phyloP scores from a whole-genome alignment of 83 land plant species.

The Larix sibirica region DNA sequence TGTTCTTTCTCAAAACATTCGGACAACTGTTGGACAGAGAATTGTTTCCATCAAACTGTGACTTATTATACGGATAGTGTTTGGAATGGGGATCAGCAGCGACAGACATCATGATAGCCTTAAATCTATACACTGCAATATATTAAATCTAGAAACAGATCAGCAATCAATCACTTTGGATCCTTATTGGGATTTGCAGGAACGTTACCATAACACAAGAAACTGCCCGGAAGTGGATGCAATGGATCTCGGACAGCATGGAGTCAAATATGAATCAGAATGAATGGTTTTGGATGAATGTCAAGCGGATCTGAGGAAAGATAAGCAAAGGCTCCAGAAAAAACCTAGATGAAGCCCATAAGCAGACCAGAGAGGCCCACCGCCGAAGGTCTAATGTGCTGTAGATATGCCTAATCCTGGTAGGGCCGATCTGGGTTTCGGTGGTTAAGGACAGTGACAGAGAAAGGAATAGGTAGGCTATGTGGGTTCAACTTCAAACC shows the following conservation, averaged over 20 bases:
- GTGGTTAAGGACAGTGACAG: no score
- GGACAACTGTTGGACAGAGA: slow-evolving; percentile 14
- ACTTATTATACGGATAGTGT: slow-evolving; percentile 3
- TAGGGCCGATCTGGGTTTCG: no score
- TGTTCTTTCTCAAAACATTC: neutral
- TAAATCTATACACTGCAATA: neutral
- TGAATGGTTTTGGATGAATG: neutral
- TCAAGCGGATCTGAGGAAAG: no score
- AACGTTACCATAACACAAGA: neutral
- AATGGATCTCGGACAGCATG: neutral
- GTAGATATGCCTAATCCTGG: no score
- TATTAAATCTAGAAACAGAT: neutral
- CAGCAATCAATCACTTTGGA: neutral
- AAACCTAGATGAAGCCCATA: no score
- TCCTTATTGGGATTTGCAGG: neutral
- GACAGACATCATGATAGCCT: slow-evolving; percentile 18
- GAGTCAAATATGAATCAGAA: neutral
- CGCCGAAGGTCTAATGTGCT: no score
- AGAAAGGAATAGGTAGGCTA: no score
- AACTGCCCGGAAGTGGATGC: neutral
- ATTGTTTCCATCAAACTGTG: slow-evolving; percentile 9
- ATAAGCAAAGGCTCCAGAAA: no score
- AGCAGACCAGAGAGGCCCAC: no score
- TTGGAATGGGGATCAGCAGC: slow-evolving; percentile 10
- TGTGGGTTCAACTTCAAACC: no score